Evolutionary conservation across 1,284 basidiomycete species (phyloP), one percentile per base, ranked within the genome.

Genomic region (Phlebopus sp.): DNA sequence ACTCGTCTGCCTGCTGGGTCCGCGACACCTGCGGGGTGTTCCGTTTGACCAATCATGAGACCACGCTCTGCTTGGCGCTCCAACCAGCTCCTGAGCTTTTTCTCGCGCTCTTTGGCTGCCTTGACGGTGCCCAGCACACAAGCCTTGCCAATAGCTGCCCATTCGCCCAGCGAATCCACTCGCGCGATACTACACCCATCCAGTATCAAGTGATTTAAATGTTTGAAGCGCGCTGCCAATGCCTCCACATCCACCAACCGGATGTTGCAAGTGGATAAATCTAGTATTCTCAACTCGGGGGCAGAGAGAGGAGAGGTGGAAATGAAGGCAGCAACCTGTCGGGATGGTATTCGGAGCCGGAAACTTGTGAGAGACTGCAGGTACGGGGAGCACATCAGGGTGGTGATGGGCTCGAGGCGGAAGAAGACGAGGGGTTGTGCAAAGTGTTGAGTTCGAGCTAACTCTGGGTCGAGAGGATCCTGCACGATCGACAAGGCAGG

Each of bases 381-480:
- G 32, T 69, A 66, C 0, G 70, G 64, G 3, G 84, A 81, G 38
- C 69, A 69, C 7, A 77, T 61, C 40, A 87, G 69, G 1, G 58
- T 54, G 2, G 73, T 55, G 46, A 81, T 59, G 2, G 74, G 64
- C 37, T 82, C 76, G 27, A 88, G 71, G 15, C 73, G 74, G 59
- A 85, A 85, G 68, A 89, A 88, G 4, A 87, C 84, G 42, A 89
- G 66, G 0, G 86, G 86, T 57, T 89, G 86, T 2, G 86, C 86
- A 50, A 89, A 89, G 35, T 53, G 68, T 46, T 56, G 46, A 51
- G 43, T 53, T 47, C 60, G 55, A 13, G 67, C 63, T 48, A 68
- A 60, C 31, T 58, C 48, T 2, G 70, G 59, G 32, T 75, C 72
- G 7, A 80, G 64, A 1, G 80, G 78, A 51, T 88, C 85, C 63